Evolutionary conservation across 768 basidiomycete genomes (phyloP).

Genomic region (Cystoderma amianthinum): DNA sequence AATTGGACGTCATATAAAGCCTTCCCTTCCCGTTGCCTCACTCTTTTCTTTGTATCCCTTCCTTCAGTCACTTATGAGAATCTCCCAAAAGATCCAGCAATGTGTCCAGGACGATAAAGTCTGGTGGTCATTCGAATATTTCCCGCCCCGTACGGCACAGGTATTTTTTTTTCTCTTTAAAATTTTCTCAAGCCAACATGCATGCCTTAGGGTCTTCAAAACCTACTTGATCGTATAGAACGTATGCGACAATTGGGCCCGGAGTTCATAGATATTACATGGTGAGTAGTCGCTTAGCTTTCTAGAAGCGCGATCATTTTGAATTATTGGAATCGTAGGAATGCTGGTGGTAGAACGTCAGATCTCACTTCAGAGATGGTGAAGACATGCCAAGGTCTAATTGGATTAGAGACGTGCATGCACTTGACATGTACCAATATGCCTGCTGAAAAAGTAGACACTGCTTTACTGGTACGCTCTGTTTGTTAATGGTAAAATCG

Average conservation of each 20-base stretch:
- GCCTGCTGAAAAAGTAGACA: conserved; percentile 93
- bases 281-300: conserved; percentile 44
- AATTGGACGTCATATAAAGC: conserved; percentile 3
- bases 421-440: conserved; percentile 99
- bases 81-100: conserved; percentile 88
- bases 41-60: conserved; percentile 9
- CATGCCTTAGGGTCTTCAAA: conserved; percentile 75
- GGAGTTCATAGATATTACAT: conserved; percentile 98
- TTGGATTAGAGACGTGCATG: conserved; percentile 97
- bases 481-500: conserved; percentile 3
- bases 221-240: conserved; percentile 96
- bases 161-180: conserved; percentile 37
- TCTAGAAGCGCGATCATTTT: conserved; percentile 2
- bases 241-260: conserved; percentile 94
- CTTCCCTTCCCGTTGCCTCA: conserved; percentile 7
- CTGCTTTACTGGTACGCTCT: conserved; percentile 75
- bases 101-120: conserved; percentile 79
- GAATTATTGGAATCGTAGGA: conserved; percentile 44
- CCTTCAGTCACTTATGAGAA: conserved; percentile 61
- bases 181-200: conserved; percentile 1
- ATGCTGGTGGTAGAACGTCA: conserved; percentile 93
- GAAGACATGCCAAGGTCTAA: conserved; percentile 86
- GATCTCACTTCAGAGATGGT: conserved; percentile 92
- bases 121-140: conserved; percentile 99
- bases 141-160: conserved; percentile 93